A percentile compares a stretch with the other conserved stretches of the same genome.
Conservation (phyloP, 768 basidiomycete species). For the Phanerochaete sordida region DNA sequence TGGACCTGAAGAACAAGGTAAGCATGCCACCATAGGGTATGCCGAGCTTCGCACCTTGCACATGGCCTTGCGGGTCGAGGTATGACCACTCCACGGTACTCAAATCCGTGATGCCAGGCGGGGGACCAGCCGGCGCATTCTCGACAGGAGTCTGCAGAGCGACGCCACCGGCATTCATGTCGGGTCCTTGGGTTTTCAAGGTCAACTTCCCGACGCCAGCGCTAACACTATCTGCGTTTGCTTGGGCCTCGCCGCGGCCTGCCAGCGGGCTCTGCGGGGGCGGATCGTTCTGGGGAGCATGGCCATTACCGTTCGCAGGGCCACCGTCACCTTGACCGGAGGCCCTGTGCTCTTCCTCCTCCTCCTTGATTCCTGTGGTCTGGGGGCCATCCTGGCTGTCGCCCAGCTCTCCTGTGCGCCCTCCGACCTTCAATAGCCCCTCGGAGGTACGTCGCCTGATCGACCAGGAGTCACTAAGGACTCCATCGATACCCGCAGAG, state of each 20-base stretch:
- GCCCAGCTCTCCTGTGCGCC: constrained; percentile 33
- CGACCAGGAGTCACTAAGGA: constrained; percentile 70
- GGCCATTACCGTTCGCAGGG: background rate
- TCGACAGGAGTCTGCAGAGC: background rate
- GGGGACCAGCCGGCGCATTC: constrained; percentile 14
- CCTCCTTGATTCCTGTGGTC: constrained; percentile 54
- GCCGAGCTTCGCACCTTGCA: constrained; percentile 64
- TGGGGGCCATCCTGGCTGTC: constrained; percentile 40
- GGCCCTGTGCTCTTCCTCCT: constrained; percentile 37
- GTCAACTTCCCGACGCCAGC: constrained; percentile 2
- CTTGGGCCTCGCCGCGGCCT: background rate
- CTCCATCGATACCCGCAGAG: constrained; percentile 68
- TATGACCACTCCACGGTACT: constrained; percentile 84
- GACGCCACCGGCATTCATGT: background rate
- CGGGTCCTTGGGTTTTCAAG: constrained; percentile 2
- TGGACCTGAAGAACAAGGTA: constrained; percentile 53
- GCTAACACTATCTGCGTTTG: background rate
- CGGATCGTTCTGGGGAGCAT: background rate
- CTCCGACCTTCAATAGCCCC: constrained; percentile 41
- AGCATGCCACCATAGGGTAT: background rate
- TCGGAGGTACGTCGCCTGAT: constrained; percentile 63
- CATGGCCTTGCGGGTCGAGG: constrained; percentile 85
- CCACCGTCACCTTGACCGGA: background rate
- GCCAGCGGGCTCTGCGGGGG: background rate
- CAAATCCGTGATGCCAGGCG: constrained; percentile 50